These are phyloP conservation scores for Coleophoma cylindrospora DNA, from an alignment of 2,329 filamentous ascomycete species.

Conservation along the genomic window DNA sequence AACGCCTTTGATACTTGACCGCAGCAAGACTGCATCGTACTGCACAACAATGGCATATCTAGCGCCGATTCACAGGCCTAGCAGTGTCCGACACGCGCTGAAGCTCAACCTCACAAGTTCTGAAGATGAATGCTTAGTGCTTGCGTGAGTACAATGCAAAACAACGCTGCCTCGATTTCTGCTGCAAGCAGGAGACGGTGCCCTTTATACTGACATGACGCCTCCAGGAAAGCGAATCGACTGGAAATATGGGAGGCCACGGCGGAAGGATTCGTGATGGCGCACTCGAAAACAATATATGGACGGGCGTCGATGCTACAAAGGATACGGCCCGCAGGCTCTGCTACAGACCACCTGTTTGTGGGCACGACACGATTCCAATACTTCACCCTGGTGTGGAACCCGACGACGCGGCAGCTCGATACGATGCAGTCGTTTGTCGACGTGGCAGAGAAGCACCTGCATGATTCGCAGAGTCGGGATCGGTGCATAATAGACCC, in stretches of 20 bases:
- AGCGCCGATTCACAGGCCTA: slow-evolving; percentile 87
- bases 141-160: slow-evolving; percentile 61
- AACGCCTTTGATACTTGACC: not conserved
- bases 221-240: slow-evolving; percentile 70
- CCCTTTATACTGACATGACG: not conserved
- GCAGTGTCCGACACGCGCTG: slow-evolving; percentile 84
- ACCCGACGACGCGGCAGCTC: slow-evolving; percentile 47
- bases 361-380: slow-evolving; percentile 85
- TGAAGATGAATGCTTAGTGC: slow-evolving; percentile 75
- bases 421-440: slow-evolving; percentile 44
- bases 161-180: slow-evolving; percentile 6
- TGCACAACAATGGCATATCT: slow-evolving; percentile 74
- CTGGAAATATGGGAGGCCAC: slow-evolving; percentile 76
- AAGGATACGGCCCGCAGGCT: slow-evolving; percentile 69
- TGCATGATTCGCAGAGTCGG: slow-evolving; percentile 76
- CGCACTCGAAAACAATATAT: slow-evolving; percentile 69
- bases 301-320: slow-evolving; percentile 84
- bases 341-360: slow-evolving; percentile 78
- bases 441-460: slow-evolving; percentile 52
- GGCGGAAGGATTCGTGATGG: slow-evolving; percentile 58
- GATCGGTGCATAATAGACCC: slow-evolving; percentile 84
- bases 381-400: slow-evolving; percentile 89
- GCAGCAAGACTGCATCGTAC: not conserved
- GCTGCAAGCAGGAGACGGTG: not conserved
- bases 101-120: slow-evolving; percentile 70